Conservation (phyloP, 148 eudicot species). For the Selenicereus undatus region DNA sequence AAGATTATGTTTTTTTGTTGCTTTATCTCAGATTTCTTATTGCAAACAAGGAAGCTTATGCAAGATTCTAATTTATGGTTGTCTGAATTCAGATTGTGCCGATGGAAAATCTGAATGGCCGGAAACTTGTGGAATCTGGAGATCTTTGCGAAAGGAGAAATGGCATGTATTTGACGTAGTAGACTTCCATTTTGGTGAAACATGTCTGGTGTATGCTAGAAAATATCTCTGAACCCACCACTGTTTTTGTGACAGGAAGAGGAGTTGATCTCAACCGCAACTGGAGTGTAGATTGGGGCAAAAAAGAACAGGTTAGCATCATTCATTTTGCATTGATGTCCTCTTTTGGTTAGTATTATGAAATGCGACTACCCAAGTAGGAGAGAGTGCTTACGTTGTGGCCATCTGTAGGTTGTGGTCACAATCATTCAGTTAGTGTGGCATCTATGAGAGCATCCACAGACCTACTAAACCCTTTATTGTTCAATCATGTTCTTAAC, state of each 20-base stretch:
- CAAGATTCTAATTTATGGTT: background rate
- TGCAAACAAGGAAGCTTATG: background rate
- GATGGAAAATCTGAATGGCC: conserved; percentile 88
- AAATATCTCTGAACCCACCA: conserved; percentile 14
- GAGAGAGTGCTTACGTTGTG: background rate
- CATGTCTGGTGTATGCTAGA: conserved; percentile 4
- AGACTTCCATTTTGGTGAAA: background rate
- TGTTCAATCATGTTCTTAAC: background rate
- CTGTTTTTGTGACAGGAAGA: conserved; percentile 62
- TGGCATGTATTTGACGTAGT: conserved; percentile 39
- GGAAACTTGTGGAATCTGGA: conserved; percentile 89
- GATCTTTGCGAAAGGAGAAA: conserved; percentile 97
- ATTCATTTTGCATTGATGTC: background rate
- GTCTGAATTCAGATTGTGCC: conserved; percentile 70
- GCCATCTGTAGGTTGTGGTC: background rate
- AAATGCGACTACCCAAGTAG: background rate
- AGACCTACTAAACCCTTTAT: background rate
- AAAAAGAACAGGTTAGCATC: conserved; percentile 78
- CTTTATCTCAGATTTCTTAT: background rate
- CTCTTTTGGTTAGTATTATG: background rate
- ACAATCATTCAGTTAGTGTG: background rate
- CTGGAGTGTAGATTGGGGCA: conserved; percentile 99
- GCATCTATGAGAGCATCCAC: background rate
- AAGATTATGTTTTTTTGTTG: background rate
- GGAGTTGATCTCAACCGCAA: conserved; percentile 99